A percentile compares a stretch with the other conserved stretches of the same genome.
Evolutionary conservation across 2,329 filamentous ascomycete species (phyloP).

Genomic region (Mycosphaerella sp.): DNA sequence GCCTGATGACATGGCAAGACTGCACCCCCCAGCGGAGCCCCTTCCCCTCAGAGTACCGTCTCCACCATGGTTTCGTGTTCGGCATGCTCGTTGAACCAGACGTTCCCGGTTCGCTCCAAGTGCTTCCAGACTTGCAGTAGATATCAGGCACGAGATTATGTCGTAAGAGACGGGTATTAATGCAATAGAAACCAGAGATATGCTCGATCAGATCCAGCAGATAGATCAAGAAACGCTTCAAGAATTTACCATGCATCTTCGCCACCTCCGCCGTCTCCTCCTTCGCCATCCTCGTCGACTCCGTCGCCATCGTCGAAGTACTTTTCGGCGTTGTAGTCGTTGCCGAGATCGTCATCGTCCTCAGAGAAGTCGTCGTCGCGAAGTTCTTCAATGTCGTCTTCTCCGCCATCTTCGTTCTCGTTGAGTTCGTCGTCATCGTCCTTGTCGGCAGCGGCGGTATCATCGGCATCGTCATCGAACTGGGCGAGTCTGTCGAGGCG

Average conservation of each 20-base stretch:
- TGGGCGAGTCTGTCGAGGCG: conserved; percentile 23
- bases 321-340: conserved; percentile 51
- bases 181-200: conserved; percentile 7
- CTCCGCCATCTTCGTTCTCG: conserved; percentile 55
- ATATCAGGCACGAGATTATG: not conserved
- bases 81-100: not conserved
- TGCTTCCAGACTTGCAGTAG: not conserved
- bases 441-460: conserved; percentile 8
- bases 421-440: conserved; percentile 50
- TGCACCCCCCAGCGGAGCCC: not conserved
- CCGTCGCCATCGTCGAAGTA: conserved; percentile 44
- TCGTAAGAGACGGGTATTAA: not conserved
- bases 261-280: conserved; percentile 19
- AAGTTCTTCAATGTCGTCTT: conserved; percentile 18
- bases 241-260: conserved; percentile 24
- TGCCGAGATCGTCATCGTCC: conserved; percentile 52
- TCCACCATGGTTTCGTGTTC: too few relatives aligned
- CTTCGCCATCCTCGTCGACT: conserved; percentile 36
- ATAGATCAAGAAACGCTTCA: not conserved
- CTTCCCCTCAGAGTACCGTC: not conserved
- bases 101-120: not conserved
- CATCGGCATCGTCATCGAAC: conserved; percentile 21
- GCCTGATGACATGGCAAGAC: too few relatives aligned
- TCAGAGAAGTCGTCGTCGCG: conserved; percentile 46
- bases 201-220: conserved; percentile 1